A percentile compares a stretch with the other conserved stretches of the same genome.
These are phyloP conservation scores for Malassezia furfur DNA, from an alignment of 1,284 basidiomycete genomes.

Conservation along the genomic window DNA sequence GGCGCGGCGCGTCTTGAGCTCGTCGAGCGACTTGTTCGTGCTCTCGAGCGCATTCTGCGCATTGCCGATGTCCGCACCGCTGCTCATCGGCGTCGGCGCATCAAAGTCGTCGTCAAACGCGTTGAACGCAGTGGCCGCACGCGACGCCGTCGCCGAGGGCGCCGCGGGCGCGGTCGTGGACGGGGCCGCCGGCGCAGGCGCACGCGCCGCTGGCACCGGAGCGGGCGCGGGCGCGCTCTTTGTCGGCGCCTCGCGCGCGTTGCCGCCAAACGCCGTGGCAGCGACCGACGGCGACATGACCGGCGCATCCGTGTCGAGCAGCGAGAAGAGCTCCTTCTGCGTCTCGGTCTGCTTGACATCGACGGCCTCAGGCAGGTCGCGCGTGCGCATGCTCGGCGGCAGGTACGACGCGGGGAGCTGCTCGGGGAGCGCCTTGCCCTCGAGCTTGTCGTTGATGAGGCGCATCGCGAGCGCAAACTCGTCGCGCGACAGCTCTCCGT, in stretches of 20 bases:
- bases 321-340: conserved; percentile 50
- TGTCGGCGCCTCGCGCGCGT: conserved; percentile 32
- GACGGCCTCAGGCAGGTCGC: conserved; percentile 32
- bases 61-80: not conserved
- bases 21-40: conserved; percentile 31
- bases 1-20: conserved; percentile 25
- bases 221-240: not conserved
- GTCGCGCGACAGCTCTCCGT: conserved; percentile 76
- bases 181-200: conserved; percentile 5
- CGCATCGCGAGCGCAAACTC: conserved; percentile 95
- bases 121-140: not conserved
- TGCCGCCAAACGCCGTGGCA: conserved; percentile 43
- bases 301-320: conserved; percentile 59
- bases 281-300: conserved; percentile 22
- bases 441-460: conserved; percentile 77
- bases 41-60: conserved; percentile 24
- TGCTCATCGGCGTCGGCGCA: not conserved
- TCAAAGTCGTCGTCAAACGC: conserved; percentile 14
- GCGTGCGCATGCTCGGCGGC: conserved; percentile 65
- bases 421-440: conserved; percentile 65
- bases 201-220: not conserved
- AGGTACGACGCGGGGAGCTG: conserved; percentile 65
- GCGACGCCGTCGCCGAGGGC: not conserved
- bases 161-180: not conserved
- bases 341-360: conserved; percentile 42